Percentiles rank a stretch among this genome's conserved stretches.
These are phyloP conservation scores for Pittosporum tobira DNA, from an alignment of 129 eudicot species.

Conservation along the genomic window DNA sequence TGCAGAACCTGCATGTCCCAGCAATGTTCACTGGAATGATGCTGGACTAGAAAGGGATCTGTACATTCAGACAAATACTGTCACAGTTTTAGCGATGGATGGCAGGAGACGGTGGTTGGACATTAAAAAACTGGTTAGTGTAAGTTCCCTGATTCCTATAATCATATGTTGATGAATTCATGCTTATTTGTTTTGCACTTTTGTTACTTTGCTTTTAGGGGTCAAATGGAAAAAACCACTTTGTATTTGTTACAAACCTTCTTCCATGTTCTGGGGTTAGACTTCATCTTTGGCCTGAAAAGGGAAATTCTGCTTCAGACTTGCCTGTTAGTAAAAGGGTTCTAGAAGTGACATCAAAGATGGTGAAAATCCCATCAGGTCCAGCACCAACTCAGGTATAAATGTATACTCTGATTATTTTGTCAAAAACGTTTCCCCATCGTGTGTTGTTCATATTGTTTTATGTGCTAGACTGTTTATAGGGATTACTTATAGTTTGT, in stretches of 20 bases:
- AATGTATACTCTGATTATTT: conserved; percentile 2
- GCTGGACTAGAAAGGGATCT: conserved; percentile 86
- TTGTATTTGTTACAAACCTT: conserved; percentile 90
- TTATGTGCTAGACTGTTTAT: too few species aligned
- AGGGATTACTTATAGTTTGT: too few species aligned
- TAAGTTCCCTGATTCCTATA: too few species aligned
- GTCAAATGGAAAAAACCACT: conserved; percentile 59
- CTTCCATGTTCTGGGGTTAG: conserved; percentile 88
- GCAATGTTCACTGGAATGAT: conserved; percentile 52
- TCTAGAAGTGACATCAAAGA: conserved; percentile 78
- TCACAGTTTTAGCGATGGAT: conserved; percentile 94
- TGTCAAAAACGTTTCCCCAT: background rate
- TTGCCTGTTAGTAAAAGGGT: conserved; percentile 46
- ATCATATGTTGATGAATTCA: background rate
- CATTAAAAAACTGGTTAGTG: conserved; percentile 64
- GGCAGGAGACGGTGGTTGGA: conserved; percentile 98
- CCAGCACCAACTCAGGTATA: conserved; percentile 99
- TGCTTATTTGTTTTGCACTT: conserved; percentile 2
- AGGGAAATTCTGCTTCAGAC: conserved; percentile 43
- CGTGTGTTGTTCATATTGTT: background rate
- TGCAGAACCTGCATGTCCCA: conserved; percentile 71
- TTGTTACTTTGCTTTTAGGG: conserved; percentile 39
- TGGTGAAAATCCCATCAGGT: conserved; percentile 82
- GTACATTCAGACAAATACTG: conserved; percentile 61
- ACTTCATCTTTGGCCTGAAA: conserved; percentile 98